Evolutionary conservation across 2,329 filamentous ascomycete species (phyloP), one percentile per base, ranked within the genome.

Genomic region (Stemphylium lycopersici): DNA sequence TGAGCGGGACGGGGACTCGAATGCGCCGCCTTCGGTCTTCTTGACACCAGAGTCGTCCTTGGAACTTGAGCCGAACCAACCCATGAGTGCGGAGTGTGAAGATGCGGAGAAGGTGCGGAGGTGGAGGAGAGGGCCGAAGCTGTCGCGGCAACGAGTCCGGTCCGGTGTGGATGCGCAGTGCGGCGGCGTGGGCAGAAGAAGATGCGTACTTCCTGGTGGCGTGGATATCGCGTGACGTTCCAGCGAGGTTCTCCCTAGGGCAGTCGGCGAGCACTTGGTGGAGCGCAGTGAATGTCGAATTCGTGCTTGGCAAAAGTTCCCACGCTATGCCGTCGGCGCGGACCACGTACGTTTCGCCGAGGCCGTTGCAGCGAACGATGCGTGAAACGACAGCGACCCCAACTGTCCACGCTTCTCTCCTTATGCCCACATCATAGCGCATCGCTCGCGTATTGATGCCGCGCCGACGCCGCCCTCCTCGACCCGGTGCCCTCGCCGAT

Each of bases 1-100:
- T 60, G 83, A 85, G 61, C 93, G 88, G 71, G 91, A 90, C n/a
- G 95, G 95, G 4, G 93, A 91, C 68, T 93, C 84, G 66, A 83
- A 87, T 59, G 85, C 74, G 38, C 74, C 85, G 69, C 66, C 81
- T 69, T 69, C 77, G 71, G 60, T 82, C 71, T 59, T 80, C 69
- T 65, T 80, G 61, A 72, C 67, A 13, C 70, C 71, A 15, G 61
- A 59, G 20, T 65, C 63, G 10, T 69, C 69, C 6, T 65, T 56
- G 33, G 80, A 78, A 59, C 73, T 74, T 18, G 79, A 79, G 62
- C 73, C 74, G 61, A 79, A 70, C 76, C 83, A 83, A 65, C 77
- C 83, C 84, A 86, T 86, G 64, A 65, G 70, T 53, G 56, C 37
- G 68, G 15, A 32, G n/a, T 55, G 49, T 46, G 58, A 47, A 34